A percentile compares a stretch with the other conserved stretches of the same genome.
phyloP scores from a whole-genome alignment of 225 moss, liverwort and hornwort species.

The Polytrichum formosum region DNA sequence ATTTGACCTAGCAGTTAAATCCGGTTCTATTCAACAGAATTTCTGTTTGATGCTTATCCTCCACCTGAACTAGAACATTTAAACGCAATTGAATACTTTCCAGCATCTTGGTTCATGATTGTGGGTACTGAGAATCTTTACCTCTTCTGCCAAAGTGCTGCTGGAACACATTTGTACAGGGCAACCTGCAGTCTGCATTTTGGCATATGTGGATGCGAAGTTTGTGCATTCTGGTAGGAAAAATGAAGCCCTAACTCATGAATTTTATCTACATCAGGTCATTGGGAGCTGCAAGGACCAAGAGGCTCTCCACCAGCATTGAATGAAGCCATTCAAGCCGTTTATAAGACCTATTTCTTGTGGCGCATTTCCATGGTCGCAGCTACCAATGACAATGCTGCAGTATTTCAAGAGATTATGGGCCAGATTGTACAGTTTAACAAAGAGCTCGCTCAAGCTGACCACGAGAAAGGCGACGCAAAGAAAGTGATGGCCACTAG shows the following conservation, averaged over 20 bases:
- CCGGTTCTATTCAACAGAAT: no score
- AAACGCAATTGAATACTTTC: no score
- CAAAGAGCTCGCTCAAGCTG: not conserved
- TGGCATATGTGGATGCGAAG: no score
- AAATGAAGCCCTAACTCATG: not conserved
- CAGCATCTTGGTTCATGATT: no score
- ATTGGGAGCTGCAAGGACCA: constrained; percentile 10
- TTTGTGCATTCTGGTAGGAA: no score
- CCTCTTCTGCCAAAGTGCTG: no score
- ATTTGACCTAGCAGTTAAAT: no score
- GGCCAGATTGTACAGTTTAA: not conserved
- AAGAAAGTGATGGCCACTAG: constrained; percentile 7
- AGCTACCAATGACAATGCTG: constrained; percentile 4
- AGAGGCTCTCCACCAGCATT: not conserved
- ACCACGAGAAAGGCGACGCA: constrained; percentile 1
- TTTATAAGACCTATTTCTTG: constrained; percentile 7
- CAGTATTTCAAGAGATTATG: constrained; percentile 3
- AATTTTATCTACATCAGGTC: not conserved
- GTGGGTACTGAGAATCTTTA: no score
- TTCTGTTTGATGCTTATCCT: no score
- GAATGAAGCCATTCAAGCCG: not conserved
- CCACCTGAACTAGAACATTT: no score
- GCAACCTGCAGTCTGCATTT: no score
- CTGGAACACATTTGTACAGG: no score
- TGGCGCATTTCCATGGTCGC: not conserved